Conservation (phyloP, 1,284 basidiomycete genomes). For the Apiotrichum siamense region DNA sequence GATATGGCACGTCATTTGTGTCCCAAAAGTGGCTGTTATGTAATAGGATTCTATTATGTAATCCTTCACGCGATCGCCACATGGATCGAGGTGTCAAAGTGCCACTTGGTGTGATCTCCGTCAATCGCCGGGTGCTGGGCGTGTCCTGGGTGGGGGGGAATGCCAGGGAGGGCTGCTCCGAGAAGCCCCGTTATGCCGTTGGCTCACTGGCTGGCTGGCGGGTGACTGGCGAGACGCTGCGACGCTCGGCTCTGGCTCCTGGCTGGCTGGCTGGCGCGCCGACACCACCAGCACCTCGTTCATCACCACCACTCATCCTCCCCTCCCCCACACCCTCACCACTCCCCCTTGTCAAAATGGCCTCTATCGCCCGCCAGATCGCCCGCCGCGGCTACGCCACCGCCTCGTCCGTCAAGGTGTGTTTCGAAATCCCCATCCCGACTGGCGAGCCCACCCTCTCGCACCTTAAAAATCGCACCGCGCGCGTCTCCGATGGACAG, state of each 20-base stretch:
- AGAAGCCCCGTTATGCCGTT: neutral
- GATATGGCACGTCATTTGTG: no score
- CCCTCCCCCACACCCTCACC: conserved; percentile 10
- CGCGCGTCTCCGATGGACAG: no score
- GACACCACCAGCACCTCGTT: neutral
- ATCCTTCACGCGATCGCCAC: no score
- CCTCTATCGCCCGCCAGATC: conserved; percentile 38
- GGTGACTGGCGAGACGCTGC: no score
- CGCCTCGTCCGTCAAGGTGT: conserved; percentile 43
- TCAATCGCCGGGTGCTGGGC: neutral
- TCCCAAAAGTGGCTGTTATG: no score
- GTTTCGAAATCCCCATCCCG: conserved; percentile 9
- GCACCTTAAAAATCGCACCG: neutral
- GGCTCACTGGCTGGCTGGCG: no score
- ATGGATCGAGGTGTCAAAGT: no score
- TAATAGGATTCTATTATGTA: no score
- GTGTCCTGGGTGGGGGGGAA: no score
- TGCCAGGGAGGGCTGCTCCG: neutral
- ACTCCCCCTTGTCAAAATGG: conserved; percentile 33
- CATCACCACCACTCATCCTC: conserved; percentile 6
- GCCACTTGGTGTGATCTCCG: neutral
- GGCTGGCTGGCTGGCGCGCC: neutral
- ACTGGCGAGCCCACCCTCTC: neutral
- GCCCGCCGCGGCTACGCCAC: conserved; percentile 46
- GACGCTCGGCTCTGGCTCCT: neutral